Conservation (phyloP, 805 yeast genomes). For the Candida glaebosa region DNA sequence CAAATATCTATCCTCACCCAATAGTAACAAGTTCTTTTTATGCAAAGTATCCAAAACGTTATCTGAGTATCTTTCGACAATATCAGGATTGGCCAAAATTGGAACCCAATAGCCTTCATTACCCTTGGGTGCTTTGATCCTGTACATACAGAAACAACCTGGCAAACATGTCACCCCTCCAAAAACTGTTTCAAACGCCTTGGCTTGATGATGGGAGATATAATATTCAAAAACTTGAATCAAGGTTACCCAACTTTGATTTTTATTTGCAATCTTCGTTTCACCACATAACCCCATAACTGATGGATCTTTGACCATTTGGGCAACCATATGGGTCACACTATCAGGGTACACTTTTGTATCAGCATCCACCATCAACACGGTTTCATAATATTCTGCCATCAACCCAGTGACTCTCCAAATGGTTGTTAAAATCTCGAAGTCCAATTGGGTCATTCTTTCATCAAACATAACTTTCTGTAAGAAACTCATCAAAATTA, state of each 20-base stretch:
- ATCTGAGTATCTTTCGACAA: constrained; percentile 87
- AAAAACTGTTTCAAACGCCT: constrained; percentile 92
- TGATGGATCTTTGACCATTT: constrained; percentile 80
- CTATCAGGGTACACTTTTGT: constrained; percentile 86
- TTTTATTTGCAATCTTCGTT: constrained; percentile 83
- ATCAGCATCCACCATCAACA: constrained; percentile 94
- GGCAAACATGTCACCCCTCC: constrained; percentile 95
- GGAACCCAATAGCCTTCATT: constrained; percentile 79
- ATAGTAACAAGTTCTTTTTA: constrained; percentile 74
- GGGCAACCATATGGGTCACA: constrained; percentile 84
- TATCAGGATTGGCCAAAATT: constrained; percentile 86
- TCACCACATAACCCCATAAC: constrained; percentile 96
- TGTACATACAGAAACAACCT: constrained; percentile 90
- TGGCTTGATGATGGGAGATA: constrained; percentile 90
- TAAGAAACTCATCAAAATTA: constrained; percentile 83
- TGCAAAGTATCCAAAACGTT: constrained; percentile 82
- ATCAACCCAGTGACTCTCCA: constrained; percentile 84
- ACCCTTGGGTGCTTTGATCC: constrained; percentile 88
- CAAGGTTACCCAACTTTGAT: constrained; percentile 83
- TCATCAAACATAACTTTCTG: constrained; percentile 88
- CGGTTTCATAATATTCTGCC: constrained; percentile 77
- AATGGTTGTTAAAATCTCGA: constrained; percentile 66
- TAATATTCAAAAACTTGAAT: constrained; percentile 93
- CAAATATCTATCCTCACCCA: constrained; percentile 89
- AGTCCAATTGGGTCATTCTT: constrained; percentile 89